Percentiles rank a stretch among this genome's conserved stretches.
Evolutionary conservation across 352 stramenopile genomes (phyloP).

Genomic region (Saprolegnia parasitica): DNA sequence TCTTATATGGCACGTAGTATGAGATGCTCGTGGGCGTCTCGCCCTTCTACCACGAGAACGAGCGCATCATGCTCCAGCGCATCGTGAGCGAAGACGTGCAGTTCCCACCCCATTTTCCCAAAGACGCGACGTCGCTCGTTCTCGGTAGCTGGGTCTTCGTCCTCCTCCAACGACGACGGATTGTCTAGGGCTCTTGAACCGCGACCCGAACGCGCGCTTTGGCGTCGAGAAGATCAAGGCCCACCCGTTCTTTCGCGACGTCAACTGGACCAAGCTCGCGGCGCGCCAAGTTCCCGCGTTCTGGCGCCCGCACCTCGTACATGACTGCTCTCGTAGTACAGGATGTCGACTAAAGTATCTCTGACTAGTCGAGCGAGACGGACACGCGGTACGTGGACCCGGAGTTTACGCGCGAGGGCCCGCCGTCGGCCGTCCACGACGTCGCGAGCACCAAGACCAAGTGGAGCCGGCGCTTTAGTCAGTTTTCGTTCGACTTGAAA

Average conservation of each 20-base stretch:
- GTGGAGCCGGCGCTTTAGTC: conserved; percentile 81
- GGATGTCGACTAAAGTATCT: neutral
- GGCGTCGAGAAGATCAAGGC: conserved; percentile 68
- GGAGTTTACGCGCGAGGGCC: conserved; percentile 82
- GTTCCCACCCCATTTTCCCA: conserved; percentile 71
- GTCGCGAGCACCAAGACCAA: conserved; percentile 46
- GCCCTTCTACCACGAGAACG: conserved; percentile 86
- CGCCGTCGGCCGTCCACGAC: conserved; percentile 74
- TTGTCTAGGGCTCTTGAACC: conserved; percentile 13
- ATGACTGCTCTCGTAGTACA: neutral
- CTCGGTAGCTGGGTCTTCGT: conserved; percentile 41
- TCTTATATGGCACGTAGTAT: conserved; percentile 44
- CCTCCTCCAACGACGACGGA: too few relatives aligned
- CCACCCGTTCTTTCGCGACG: conserved; percentile 62
- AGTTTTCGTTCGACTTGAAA: conserved; percentile 89
- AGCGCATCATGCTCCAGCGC: conserved; percentile 82
- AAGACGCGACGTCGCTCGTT: conserved; percentile 69
- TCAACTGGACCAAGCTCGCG: conserved; percentile 73
- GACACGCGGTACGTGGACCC: conserved; percentile 86
- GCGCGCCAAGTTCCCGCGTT: conserved; percentile 66
- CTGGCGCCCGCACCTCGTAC: conserved; percentile 72
- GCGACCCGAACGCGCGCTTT: conserved; percentile 28
- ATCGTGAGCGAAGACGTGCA: conserved; percentile 75
- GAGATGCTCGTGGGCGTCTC: conserved; percentile 84
- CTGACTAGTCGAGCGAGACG: conserved; percentile 51